Base-by-base conservation (phyloP, 1,139 yeast genomes). In the Geotrichum klebahnii region DNA sequence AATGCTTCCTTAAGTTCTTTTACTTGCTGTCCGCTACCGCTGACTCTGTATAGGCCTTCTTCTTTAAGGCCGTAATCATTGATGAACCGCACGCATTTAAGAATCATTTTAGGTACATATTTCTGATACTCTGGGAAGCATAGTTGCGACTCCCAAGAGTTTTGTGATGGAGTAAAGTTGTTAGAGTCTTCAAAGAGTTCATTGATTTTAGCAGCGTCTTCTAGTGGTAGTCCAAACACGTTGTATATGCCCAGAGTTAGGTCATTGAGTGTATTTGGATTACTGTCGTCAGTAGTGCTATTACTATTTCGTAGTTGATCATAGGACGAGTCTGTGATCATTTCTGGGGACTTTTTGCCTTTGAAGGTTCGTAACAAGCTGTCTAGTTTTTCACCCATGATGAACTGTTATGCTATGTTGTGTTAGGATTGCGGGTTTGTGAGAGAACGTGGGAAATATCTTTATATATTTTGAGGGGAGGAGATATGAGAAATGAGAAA, bases 21-120 rank as follows among this genome's bases (percentile, higher is more conserved):
- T 53, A 87, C 77, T 50, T 85, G 85, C 49, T 82, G 80, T 24
- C 82, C 70, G 0, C 94, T 82, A 0, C 95, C 87, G 59, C 92
- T 84, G 56, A 85, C 81, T 67, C 96, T 76, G 65, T 87, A 87
- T 24, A 87, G 71, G 26, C 96, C 96, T 54, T 85, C 85, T 63
- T 86, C 95, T 57, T 81, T 81, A 20, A 86, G 61, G 0, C 95
- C 95, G 38, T 59, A 41, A 26, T 48, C 47, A 37, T 54, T 51
- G 33, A 62, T 52, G 45, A 53, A 60, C 22, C 55, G 52, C 20
- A 61, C 44, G 49, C 61, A 58, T 41, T 55, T 60, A n/a, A 58
- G 39, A 17, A 61, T 54, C 17, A 61, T 45, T 22, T 53, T 37
- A 5, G 66, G 66, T 12, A 63, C 58, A 41, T 53, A 57, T 28